phyloP scores from a whole-genome alignment of 2,329 filamentous ascomycete species.

The Aspergillus fijiensis region DNA sequence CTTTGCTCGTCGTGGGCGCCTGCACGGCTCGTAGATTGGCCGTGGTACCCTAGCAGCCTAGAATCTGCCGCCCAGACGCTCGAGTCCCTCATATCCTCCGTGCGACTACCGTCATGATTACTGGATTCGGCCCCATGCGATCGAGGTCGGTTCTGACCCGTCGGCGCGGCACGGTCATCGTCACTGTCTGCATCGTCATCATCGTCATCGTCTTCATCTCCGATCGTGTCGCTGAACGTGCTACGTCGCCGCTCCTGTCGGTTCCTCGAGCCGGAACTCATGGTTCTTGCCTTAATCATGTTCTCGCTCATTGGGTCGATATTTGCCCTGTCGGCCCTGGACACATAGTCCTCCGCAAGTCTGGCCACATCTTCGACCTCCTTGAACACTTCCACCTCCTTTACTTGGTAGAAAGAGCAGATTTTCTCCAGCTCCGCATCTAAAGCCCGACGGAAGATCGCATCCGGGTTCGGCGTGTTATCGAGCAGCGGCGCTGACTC shows the following conservation, averaged over 20 bases:
- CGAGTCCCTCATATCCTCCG: constrained; percentile 38
- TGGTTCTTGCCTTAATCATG: constrained; percentile 43
- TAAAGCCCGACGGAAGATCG: constrained; percentile 75
- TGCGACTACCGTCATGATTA: constrained; percentile 28
- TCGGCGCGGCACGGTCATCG: constrained; percentile 50
- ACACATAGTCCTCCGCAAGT: constrained; percentile 70
- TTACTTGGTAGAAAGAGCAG: constrained; percentile 81
- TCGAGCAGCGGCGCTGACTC: constrained; percentile 82
- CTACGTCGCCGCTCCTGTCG: constrained; percentile 49
- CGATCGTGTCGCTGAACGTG: constrained; percentile 45
- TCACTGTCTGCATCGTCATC: constrained; percentile 56
- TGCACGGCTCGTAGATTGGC: constrained; percentile 21
- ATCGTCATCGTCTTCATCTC: constrained; percentile 50
- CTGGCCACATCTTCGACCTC: constrained; percentile 75
- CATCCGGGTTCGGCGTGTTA: constrained; percentile 67
- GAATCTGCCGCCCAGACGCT: constrained; percentile 28
- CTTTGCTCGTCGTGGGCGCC: constrained; percentile 68
- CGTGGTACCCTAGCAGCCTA: constrained; percentile 16
- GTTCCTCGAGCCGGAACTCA: constrained; percentile 43
- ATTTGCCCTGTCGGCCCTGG: constrained; percentile 51
- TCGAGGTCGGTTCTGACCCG: constrained; percentile 18
- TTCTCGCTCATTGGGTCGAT: constrained; percentile 45
- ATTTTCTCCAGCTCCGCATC: constrained; percentile 94
- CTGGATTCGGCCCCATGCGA: constrained; percentile 30
- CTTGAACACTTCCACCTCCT: constrained; percentile 81